Base-by-base conservation (phyloP, 2,329 filamentous ascomycete species). In the Paraphaeosphaeria minitans region DNA sequence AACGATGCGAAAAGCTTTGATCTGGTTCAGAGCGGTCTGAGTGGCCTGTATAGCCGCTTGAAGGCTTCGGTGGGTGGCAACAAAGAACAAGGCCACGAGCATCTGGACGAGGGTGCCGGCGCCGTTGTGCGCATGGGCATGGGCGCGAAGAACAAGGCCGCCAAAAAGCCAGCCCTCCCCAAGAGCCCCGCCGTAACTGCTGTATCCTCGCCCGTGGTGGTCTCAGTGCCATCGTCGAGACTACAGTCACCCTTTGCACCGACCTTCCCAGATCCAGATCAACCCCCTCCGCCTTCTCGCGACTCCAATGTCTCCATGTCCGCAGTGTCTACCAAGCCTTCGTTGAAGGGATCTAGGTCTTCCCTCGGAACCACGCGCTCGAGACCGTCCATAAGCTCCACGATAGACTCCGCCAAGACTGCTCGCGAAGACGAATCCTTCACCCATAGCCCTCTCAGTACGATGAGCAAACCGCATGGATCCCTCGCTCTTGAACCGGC, bases 31-130 rank as follows among this genome's bases (percentile, higher is more conserved):
- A 91, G 94, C 76, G 92, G 94, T 4, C 81, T 98, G 48, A 96
- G 91, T 71, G 93, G 94, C 0, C 80, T 98, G 39, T 98, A 97
- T 76, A 95, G 86, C 77, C 88, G 93, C 39, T 84, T 98, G 67
- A 88, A 89, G 72, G 91, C 91, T 57, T 93, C 89, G 0, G 91
- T 96, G n/a, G 89, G 89, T 16, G 90, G 83, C 14, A 85, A 83
- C 45, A 89, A 85, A 65, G 85, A 87, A 56, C 81, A 66, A 42
- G 62, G 53, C 21, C 53, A 54, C 60, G 71, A 75, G 16, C 66
- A 61, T 43, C 22, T 62, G 12, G 73, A 75, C 46, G 66, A 71
- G 55, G 63, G 55, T 16, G 69, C 63, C 13, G 56, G 65, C 21
- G 58, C n/a, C n/a, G n/a, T n/a, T n/a, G n/a, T n/a, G n/a, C n/a